Percentiles rank a stretch among this genome's conserved stretches.
These are phyloP conservation scores for Arthroderma uncinatum DNA, from an alignment of 2,329 filamentous ascomycete genomes.

Conservation along the genomic window DNA sequence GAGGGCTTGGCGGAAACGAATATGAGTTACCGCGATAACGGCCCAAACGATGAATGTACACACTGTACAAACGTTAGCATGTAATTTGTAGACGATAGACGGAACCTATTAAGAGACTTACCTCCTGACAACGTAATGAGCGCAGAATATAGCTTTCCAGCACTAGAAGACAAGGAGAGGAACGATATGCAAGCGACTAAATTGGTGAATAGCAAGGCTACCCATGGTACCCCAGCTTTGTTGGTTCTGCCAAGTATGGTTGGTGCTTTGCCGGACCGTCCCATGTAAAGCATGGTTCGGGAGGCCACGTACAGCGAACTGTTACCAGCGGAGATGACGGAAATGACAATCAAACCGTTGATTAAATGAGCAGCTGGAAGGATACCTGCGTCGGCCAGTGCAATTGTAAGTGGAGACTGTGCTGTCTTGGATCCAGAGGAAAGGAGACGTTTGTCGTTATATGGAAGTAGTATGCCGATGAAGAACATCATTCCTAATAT, in stretches of 20 bases:
- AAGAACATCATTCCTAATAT: conserved; percentile 55
- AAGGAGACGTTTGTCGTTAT: conserved; percentile 53
- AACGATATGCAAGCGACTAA: conserved; percentile 45
- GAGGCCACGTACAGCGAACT: conserved; percentile 67
- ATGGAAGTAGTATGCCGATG: conserved; percentile 62
- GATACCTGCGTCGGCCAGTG: conserved; percentile 64
- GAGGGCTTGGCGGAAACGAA: conserved; percentile 33
- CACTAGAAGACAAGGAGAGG: conserved; percentile 22
- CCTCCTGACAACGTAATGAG: conserved; percentile 28
- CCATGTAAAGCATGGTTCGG: conserved; percentile 65
- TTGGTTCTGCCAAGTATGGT: conserved; percentile 57
- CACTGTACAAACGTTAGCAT: conserved; percentile 16
- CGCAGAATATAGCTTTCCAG: conserved; percentile 23
- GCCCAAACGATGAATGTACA: conserved; percentile 33
- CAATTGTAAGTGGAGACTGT: conserved; percentile 62
- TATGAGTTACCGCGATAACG: conserved; percentile 32
- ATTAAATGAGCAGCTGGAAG: conserved; percentile 62
- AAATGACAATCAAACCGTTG: conserved; percentile 65
- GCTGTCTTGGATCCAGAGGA: conserved; percentile 52
- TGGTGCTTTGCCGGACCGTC: conserved; percentile 60
- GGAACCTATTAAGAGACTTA: conserved; percentile 12
- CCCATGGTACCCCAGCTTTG: conserved; percentile 48
- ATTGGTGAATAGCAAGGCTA: conserved; percentile 59
- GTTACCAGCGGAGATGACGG: conserved; percentile 61
- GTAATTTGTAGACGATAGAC: not conserved